Percentiles rank a stretch among this genome's conserved stretches.
phyloP scores from a whole-genome alignment of 805 yeast genomes.

The Myxozyma monticola region DNA sequence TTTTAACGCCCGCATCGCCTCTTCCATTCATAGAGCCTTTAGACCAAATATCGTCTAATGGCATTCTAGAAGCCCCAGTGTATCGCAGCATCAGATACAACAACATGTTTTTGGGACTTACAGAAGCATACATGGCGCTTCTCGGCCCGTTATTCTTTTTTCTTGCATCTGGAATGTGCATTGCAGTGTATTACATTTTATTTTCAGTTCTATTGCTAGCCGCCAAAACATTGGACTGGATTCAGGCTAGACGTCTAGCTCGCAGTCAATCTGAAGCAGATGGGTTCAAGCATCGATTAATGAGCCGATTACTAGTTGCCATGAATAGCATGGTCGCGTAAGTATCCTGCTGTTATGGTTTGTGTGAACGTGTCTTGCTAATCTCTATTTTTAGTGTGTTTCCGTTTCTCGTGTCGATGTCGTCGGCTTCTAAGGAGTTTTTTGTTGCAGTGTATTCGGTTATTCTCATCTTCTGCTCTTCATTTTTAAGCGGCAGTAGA shows the following conservation, averaged over 20 bases:
- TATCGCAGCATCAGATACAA: conserved; percentile 45
- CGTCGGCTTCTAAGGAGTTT: neutral
- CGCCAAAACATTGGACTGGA: conserved; percentile 16
- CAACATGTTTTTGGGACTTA: conserved; percentile 66
- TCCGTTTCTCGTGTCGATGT: neutral
- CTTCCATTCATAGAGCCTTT: conserved; percentile 43
- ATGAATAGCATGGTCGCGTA: neutral
- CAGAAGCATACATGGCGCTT: conserved; percentile 55
- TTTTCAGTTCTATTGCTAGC: conserved; percentile 4
- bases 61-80: neutral
- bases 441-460: neutral
- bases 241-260: too few species aligned
- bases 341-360: neutral
- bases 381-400: neutral
- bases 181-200: conserved; percentile 30
- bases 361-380: neutral
- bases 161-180: conserved; percentile 47
- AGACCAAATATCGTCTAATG: conserved; percentile 7
- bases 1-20: conserved; percentile 39
- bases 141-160: conserved; percentile 60
- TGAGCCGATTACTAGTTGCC: too few species aligned
- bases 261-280: too few species aligned
- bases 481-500: conserved; percentile 16
- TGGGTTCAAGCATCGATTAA: too few species aligned
- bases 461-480: neutral